Conservation (phyloP, 2,329 filamentous ascomycete genomes). For the Fusarium poae region DNA sequence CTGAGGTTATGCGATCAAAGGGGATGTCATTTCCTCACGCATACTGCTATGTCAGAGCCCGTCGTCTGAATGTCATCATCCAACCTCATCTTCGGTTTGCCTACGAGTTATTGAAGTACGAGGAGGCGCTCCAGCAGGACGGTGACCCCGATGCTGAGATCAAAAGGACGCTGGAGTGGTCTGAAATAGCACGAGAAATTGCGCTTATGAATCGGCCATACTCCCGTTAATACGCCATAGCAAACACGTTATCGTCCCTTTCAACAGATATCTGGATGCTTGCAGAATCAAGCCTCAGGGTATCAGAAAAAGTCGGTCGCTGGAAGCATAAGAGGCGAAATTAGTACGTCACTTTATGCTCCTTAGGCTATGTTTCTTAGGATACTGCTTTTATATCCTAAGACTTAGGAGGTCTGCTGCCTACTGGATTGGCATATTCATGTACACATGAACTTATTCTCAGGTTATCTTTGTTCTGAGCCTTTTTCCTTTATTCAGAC, state of each 20-base stretch:
- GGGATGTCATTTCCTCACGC: constrained; percentile 88
- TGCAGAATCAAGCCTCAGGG: too few species aligned
- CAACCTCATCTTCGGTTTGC: constrained; percentile 95
- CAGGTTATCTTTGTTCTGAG: background rate
- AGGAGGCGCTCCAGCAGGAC: constrained; percentile 77
- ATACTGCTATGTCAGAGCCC: constrained; percentile 95
- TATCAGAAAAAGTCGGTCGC: too few species aligned
- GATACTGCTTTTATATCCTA: too few species aligned
- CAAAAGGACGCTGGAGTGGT: constrained; percentile 90
- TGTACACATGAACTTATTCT: constrained; percentile 7
- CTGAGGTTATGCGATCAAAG: constrained; percentile 92
- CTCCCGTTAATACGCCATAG: constrained; percentile 65
- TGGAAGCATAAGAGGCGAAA: too few species aligned
- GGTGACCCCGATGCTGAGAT: constrained; percentile 60
- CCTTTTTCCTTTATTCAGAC: background rate
- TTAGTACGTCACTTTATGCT: too few species aligned
- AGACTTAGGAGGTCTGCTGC: too few species aligned
- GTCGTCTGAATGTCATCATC: constrained; percentile 96
- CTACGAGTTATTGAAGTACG: constrained; percentile 96
- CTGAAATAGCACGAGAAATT: constrained; percentile 87
- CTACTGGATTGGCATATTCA: too few species aligned
- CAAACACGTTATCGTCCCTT: background rate
- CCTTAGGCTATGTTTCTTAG: too few species aligned
- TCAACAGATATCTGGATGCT: constrained; percentile 3
- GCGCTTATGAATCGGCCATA: constrained; percentile 97